These are phyloP conservation scores for Podospora sp. DNA, from an alignment of 495 filamentous ascomycete species.

Conservation along the genomic window DNA sequence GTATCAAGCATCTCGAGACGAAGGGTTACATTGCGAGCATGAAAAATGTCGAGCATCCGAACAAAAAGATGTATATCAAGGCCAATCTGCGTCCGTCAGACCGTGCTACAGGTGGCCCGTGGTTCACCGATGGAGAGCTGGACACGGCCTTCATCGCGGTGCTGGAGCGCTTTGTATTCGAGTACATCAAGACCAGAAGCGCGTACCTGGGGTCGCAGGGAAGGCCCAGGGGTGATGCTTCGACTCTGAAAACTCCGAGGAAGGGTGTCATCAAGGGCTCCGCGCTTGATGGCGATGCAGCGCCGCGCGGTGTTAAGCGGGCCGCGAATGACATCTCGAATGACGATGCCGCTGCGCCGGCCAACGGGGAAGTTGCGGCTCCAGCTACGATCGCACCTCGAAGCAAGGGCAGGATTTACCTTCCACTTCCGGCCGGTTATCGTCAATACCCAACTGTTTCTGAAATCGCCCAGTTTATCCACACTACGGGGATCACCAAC, in stretches of 20 bases:
- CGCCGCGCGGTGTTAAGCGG: constrained; percentile 45
- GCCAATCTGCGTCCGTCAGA: constrained; percentile 74
- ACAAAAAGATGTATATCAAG: constrained; percentile 84
- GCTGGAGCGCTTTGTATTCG: constrained; percentile 66
- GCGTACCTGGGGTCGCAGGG: constrained; percentile 57
- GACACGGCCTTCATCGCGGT: constrained; percentile 83
- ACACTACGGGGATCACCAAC: constrained; percentile 62
- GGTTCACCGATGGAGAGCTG: constrained; percentile 79
- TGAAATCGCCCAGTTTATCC: constrained; percentile 71
- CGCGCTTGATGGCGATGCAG: constrained; percentile 19
- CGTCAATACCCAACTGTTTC: constrained; percentile 73
- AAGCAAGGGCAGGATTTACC: constrained; percentile 35
- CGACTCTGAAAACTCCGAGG: constrained; percentile 37
- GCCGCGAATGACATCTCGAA: constrained; percentile 47
- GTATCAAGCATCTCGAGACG: constrained; percentile 74
- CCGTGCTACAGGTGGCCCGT: constrained; percentile 87
- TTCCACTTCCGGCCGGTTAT: constrained; percentile 72
- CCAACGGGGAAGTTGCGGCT: not conserved
- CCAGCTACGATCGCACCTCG: constrained; percentile 36
- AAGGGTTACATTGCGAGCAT: constrained; percentile 59
- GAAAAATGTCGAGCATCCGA: constrained; percentile 65
- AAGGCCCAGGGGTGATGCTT: constrained; percentile 25
- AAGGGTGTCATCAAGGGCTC: constrained; percentile 48
- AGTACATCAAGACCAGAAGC: constrained; percentile 68
- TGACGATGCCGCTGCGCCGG: constrained; percentile 33